Evolutionary conservation across 257 asterid species (phyloP), one percentile per base, ranked within the genome.

Genomic region (Solanum pennellii): DNA sequence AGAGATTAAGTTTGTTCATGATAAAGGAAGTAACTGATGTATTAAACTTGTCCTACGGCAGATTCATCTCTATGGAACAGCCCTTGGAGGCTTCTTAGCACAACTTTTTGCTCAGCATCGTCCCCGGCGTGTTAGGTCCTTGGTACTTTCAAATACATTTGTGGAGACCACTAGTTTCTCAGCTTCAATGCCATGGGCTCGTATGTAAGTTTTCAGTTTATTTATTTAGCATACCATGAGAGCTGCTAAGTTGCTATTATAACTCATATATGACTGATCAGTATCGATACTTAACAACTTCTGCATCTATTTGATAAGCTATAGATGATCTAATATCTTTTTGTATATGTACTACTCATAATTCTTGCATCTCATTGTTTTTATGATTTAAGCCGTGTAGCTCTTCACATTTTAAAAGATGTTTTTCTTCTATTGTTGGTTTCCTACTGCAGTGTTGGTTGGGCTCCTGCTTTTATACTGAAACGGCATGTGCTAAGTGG

Each of bases 71-170:
- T 97, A 96, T 68, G 99, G 99, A 37, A 95, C 98, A 87, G 93
- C 99, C 49, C 98, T 97, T 88, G 99, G 99, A 86, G 99, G 99
- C 86, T 97, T 97, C 94, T 94, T 97, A 88, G 99, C 99, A 84
- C 99, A 97, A 90, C 93, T 97, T 72, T 97, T 96, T 92, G 98
- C 99, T 88, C 98, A 94, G 88, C 95, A 95, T 93, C 98, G 98
- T 75, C 99, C 99, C 14, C 94, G 99, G 45, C 91, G 99, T 89
- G 99, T 97, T 90, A 92, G 88, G 90, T 97, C 99, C 41, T 89
- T 97, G 95, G 92, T 97, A 84, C 97, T 97, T 86, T 97, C 99
- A 69, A 97, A 97, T 91, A 91, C 99, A 75, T 97, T 94, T 89
- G 87, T 96, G 93, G 99, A 96, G 92, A 95, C 99, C 9, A 91